Percentiles rank a stretch among this genome's conserved stretches.
phyloP scores from a whole-genome alignment of 176 grass and related monocot genomes.

The Oryza punctata region DNA sequence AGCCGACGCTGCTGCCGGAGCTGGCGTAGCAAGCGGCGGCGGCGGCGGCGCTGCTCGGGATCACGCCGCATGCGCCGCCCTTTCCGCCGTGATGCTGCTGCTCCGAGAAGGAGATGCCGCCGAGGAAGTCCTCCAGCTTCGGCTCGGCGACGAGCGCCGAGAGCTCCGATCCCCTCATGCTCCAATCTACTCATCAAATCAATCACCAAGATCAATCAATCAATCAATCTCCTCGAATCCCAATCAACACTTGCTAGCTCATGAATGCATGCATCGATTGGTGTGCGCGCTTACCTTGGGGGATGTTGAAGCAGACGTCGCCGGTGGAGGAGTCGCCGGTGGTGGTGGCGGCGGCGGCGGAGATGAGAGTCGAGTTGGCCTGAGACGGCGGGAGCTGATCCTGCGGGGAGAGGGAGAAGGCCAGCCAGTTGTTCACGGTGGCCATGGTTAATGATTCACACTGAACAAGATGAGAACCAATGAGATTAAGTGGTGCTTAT shows the following conservation, averaged over 20 bases:
- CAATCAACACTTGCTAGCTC: not conserved
- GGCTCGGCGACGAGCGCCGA: constrained; percentile 78
- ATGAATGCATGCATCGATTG: not conserved
- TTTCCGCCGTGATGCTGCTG: constrained; percentile 42
- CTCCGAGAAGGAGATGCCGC: constrained; percentile 74
- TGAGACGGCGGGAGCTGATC: constrained; percentile 65
- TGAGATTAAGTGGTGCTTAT: constrained; percentile 7
- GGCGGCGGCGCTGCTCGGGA: constrained; percentile 33
- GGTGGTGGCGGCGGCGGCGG: constrained; percentile 33
- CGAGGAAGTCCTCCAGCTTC: constrained; percentile 97
- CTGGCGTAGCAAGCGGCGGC: constrained; percentile 36
- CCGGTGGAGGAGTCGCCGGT: constrained; percentile 40
- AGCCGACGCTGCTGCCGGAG: constrained; percentile 42
- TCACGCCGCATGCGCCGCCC: constrained; percentile 35
- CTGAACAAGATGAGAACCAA: not conserved
- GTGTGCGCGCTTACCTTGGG: constrained; percentile 40
- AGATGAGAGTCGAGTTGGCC: constrained; percentile 40
- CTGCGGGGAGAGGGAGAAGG: constrained; percentile 88
- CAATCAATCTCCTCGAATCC: not conserved
- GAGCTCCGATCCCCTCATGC: constrained; percentile 92
- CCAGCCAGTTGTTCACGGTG: constrained; percentile 95
- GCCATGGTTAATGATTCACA: constrained; percentile 55
- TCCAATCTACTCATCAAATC: constrained; percentile 64
- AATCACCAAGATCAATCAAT: constrained; percentile 5
- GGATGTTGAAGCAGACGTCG: constrained; percentile 64